Evolutionary conservation across 306 rosid genomes (phyloP).

Genomic region (Macrotyloma uniflorum): DNA sequence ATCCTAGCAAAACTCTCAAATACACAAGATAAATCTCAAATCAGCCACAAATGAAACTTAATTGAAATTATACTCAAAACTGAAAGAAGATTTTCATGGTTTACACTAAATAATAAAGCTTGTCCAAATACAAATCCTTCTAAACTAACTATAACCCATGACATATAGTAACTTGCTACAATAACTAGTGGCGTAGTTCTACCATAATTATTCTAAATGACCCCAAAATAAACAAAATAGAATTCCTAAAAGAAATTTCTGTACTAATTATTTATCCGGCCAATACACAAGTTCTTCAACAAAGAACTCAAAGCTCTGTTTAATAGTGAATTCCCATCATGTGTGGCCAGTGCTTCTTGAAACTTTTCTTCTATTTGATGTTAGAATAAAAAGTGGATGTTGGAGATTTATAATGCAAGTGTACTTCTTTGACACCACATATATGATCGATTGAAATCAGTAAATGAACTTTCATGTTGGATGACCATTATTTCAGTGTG

Average conservation of each 20-base stretch:
- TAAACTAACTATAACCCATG: not conserved
- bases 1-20: not conserved
- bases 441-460: not conserved
- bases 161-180: not conserved
- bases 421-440: not conserved
- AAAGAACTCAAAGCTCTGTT: not conserved
- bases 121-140: not conserved
- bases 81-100: not conserved
- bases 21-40: not conserved
- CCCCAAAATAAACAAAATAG: not conserved
- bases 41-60: not conserved
- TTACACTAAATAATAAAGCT: not conserved
- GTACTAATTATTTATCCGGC: not conserved
- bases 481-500: not conserved
- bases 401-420: conserved; percentile 1
- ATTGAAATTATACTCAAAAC: not conserved
- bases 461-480: not conserved
- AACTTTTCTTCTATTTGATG: not conserved
- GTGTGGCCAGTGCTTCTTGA: not conserved
- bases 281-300: not conserved
- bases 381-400: not conserved
- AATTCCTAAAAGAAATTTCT: not conserved
- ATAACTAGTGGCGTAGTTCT: conserved; percentile 15
- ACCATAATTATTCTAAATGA: not conserved
- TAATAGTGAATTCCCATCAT: not conserved